Percentiles rank a stretch among this genome's conserved stretches.
Evolutionary conservation across 768 basidiomycete genomes (phyloP).

Genomic region (Xerocomellus amylosporus): DNA sequence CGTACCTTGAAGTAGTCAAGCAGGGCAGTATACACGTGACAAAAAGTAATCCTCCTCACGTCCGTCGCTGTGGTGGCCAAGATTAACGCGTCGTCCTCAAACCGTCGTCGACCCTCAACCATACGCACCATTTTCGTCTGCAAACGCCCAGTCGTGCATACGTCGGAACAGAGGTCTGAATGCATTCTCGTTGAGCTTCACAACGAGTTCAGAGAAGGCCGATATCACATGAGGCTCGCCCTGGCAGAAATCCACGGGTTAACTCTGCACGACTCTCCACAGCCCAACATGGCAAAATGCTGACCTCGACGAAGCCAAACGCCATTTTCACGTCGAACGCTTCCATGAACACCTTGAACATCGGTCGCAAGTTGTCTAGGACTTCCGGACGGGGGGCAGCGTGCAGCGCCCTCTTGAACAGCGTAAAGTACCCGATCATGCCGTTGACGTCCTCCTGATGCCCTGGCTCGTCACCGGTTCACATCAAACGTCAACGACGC

Average conservation of each 20-base stretch:
- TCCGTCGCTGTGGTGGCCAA: slow-evolving; percentile 23
- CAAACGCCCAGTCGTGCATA: slow-evolving; percentile 94
- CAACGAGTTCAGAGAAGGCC: slow-evolving; percentile 85
- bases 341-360: slow-evolving; percentile 79
- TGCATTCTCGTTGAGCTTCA: slow-evolving; percentile 87
- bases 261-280: neutral
- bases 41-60: slow-evolving; percentile 66
- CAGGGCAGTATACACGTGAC: slow-evolving; percentile 66
- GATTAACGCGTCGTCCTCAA: neutral
- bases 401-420: slow-evolving; percentile 64
- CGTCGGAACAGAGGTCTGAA: slow-evolving; percentile 92
- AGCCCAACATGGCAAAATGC: neutral
- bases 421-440: slow-evolving; percentile 54
- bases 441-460: slow-evolving; percentile 26
- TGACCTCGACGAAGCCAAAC: slow-evolving; percentile 31
- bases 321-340: slow-evolving; percentile 57
- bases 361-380: slow-evolving; percentile 57
- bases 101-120: neutral
- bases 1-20: slow-evolving; percentile 86
- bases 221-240: slow-evolving; percentile 53
- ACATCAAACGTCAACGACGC: neutral
- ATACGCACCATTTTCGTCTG: slow-evolving; percentile 45
- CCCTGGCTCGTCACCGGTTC: neutral
- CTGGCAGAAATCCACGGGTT: slow-evolving; percentile 31
- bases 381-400: slow-evolving; percentile 62